These are phyloP conservation scores for Euphorbia peplus DNA, from an alignment of 345 rosid species.

Conservation along the genomic window DNA sequence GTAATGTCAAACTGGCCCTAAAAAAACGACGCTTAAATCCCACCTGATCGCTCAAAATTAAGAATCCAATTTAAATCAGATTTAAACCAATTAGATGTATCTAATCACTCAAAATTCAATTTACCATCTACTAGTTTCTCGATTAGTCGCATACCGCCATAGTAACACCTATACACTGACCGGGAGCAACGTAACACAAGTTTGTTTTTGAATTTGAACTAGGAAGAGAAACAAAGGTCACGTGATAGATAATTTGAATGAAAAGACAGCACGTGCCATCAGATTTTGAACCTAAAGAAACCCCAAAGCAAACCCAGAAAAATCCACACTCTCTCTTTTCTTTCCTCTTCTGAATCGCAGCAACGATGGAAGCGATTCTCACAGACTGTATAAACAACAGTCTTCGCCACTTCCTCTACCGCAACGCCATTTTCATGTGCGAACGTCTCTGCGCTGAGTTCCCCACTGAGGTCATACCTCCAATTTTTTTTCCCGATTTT, in stretches of 20 bases:
- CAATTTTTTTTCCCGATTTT: background rate
- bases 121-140: too few relatives aligned
- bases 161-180: too few relatives aligned
- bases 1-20: too few relatives aligned
- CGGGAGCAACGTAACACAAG: too few relatives aligned
- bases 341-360: constrained; percentile 16
- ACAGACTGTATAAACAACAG: constrained; percentile 74
- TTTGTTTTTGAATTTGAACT: too few relatives aligned
- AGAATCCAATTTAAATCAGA: too few relatives aligned
- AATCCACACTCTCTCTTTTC: constrained; percentile 19
- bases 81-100: too few relatives aligned
- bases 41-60: too few relatives aligned
- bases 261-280: constrained; percentile 37
- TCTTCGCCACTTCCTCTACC: constrained; percentile 76
- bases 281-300: constrained; percentile 36
- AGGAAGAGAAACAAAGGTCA: constrained; percentile 14
- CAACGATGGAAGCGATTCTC: constrained; percentile 90
- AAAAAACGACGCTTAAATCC: too few relatives aligned
- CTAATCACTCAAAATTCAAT: too few relatives aligned
- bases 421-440: constrained; percentile 90
- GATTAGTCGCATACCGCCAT: too few relatives aligned
- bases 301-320: constrained; percentile 30
- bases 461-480: constrained; percentile 74
- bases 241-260: constrained; percentile 34
- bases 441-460: constrained; percentile 99